phyloP scores from a whole-genome alignment of 106 monocot species.

The Allium cepa region DNA sequence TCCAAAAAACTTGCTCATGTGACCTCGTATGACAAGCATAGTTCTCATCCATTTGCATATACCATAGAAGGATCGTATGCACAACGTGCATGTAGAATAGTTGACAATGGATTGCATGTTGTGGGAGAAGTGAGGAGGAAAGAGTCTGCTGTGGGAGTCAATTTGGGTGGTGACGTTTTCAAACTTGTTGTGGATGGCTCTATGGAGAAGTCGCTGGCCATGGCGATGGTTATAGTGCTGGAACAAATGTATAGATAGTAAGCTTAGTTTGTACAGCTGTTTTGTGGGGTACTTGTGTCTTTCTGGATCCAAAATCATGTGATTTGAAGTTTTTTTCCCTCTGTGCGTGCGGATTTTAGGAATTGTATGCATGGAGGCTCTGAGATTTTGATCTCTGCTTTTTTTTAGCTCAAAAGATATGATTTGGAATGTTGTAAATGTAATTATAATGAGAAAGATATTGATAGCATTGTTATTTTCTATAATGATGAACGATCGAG shows the following conservation, averaged over 20 bases:
- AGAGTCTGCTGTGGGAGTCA: slow-evolving; percentile 34
- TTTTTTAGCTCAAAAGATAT: too few species aligned
- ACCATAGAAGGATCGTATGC: slow-evolving; percentile 65
- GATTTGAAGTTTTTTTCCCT: neutral
- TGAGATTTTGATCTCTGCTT: too few species aligned
- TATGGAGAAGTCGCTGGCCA: slow-evolving; percentile 34
- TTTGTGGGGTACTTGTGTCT: neutral
- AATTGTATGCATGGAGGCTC: too few species aligned
- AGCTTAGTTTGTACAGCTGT: neutral
- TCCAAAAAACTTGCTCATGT: slow-evolving; percentile 36
- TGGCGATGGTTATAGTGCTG: slow-evolving; percentile 61
- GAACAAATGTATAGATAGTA: slow-evolving; percentile 59
- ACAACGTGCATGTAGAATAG: slow-evolving; percentile 25
- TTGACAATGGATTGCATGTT: slow-evolving; percentile 25
- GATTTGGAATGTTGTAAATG: too few species aligned
- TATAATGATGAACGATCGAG: too few species aligned
- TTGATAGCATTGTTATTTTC: too few species aligned
- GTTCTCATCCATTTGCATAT: neutral
- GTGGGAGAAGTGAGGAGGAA: slow-evolving; percentile 53
- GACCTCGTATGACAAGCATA: neutral
- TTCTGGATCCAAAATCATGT: neutral
- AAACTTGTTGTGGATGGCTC: slow-evolving; percentile 48
- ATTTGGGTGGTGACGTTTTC: slow-evolving; percentile 57
- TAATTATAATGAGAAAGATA: too few species aligned
- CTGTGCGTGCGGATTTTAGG: too few species aligned